Conservation (phyloP, 805 yeast species). For the Spathaspora boniae region DNA sequence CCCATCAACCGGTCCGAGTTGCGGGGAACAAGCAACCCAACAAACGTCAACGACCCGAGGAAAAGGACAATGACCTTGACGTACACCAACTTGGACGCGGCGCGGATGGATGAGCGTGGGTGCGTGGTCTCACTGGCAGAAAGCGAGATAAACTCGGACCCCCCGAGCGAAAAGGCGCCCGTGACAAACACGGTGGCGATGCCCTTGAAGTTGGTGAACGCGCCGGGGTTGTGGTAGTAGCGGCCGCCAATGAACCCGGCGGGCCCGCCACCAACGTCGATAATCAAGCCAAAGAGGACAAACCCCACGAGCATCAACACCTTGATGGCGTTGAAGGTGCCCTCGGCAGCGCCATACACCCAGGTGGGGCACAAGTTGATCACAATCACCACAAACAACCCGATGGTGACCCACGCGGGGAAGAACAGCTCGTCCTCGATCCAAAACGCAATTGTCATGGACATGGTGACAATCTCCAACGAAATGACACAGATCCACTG, state of each 20-base stretch:
- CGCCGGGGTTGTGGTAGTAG: slow-evolving; percentile 40
- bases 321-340: slow-evolving; percentile 34
- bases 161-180: slow-evolving; percentile 40
- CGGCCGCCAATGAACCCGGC: slow-evolving; percentile 37
- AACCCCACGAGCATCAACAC: slow-evolving; percentile 36
- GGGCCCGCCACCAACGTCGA: slow-evolving; percentile 35
- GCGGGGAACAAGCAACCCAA: slow-evolving; percentile 38
- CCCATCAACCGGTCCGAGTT: slow-evolving; percentile 32
- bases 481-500: slow-evolving; percentile 64
- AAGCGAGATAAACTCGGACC: slow-evolving; percentile 38
- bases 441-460: slow-evolving; percentile 63
- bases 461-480: slow-evolving; percentile 61
- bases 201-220: slow-evolving; percentile 36
- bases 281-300: slow-evolving; percentile 36
- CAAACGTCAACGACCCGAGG: slow-evolving; percentile 37
- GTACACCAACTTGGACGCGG: slow-evolving; percentile 39
- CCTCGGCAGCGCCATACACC: slow-evolving; percentile 45
- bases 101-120: slow-evolving; percentile 36
- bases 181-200: slow-evolving; percentile 38
- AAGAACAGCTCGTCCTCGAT: no score
- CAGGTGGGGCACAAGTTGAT: slow-evolving; percentile 45
- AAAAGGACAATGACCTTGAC: slow-evolving; percentile 35
- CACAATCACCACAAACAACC: slow-evolving; percentile 41
- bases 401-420: slow-evolving; percentile 54
- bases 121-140: slow-evolving; percentile 36